phyloP scores from a whole-genome alignment of 371 early-diverging fungal species.

The Rhizopus stolonifer region DNA sequence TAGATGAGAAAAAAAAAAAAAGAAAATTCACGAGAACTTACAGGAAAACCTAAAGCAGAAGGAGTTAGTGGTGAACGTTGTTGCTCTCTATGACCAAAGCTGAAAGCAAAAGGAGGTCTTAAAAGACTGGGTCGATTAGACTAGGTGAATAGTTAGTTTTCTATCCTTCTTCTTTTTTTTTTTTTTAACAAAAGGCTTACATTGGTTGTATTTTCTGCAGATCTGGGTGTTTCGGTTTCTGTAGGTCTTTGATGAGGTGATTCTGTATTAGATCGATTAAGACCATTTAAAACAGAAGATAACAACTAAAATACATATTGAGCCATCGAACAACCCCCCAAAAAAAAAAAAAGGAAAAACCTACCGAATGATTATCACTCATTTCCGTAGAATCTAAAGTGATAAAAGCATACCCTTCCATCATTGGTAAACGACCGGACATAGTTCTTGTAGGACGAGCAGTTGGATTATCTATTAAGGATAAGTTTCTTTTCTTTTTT shows the following conservation, averaged over 20 bases:
- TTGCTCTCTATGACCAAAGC: constrained; percentile 9
- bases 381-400: constrained; percentile 39
- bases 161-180: not conserved
- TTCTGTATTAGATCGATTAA: not conserved
- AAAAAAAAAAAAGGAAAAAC: not conserved
- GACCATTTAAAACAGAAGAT: not conserved
- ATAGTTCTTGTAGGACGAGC: constrained; percentile 4
- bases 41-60: constrained; percentile 25
- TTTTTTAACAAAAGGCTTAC: not conserved
- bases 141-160: not conserved
- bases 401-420: constrained; percentile 53
- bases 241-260: not conserved
- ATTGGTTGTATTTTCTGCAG: not conserved
- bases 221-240: not conserved
- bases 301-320: too few relatives aligned
- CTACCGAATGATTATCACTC: constrained; percentile 37
- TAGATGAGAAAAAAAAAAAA: not conserved
- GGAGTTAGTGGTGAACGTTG: constrained; percentile 1
- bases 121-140: not conserved
- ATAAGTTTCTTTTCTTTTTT: too few relatives aligned
- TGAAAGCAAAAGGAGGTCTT: constrained; percentile 18
- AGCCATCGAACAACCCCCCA: too few relatives aligned
- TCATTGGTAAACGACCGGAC: constrained; percentile 27
- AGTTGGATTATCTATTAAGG: constrained; percentile 19
- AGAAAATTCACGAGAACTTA: constrained; percentile 16